Base-by-base conservation (phyloP, 2,329 filamentous ascomycete species). In the Colletotrichum sp. region DNA sequence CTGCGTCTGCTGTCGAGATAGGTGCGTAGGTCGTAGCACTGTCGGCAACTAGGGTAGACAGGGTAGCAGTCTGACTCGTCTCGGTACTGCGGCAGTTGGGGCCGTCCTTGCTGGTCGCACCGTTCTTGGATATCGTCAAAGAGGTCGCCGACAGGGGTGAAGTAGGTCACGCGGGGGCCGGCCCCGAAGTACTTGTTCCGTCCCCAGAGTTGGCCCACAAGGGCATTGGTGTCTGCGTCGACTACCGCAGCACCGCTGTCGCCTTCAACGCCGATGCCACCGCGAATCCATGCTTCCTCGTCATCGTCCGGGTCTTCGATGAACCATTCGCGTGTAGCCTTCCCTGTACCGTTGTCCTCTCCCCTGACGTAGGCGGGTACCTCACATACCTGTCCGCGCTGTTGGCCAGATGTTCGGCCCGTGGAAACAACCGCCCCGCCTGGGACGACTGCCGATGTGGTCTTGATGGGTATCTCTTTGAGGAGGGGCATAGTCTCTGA, bases 51-150 rank as follows among this genome's bases (percentile, higher is more conserved):
- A 1, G 86, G 86, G 66, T 86, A 85, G 4, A 83, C 80, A 2
- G 85, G 81, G 74, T 84, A 86, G 7, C 83, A 80, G 38, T 86
- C 85, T 8, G 82, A 83, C 30, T 87, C 85, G 55, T 86, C 83
- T 5, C 84, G 83, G 63, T 84, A 79, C 69, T 85, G 83, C 1
- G 86, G 86, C 26, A 87, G 82, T 69, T 82, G 81, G 0, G 86
- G 86, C 18, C 85, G 82, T 8, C 79, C 78, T 58, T 84, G 80
- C 77, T 86, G 81, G 3, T 82, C 84, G 64, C 85, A 87, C 65
- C 83, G 83, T 76, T 88, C 86, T 71, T 87, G 85, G 28, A 87
- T 86, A 62, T 88, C 86, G 52, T 88, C 86, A 26, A 88, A 84
- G 16, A 88, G 81, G 74, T 88, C 86, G 34, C 81, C 78, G 21